Evolutionary conservation across 371 early-diverging fungal species (phyloP), one percentile per base, ranked within the genome.

Genomic region (Smittium mucronatum): DNA sequence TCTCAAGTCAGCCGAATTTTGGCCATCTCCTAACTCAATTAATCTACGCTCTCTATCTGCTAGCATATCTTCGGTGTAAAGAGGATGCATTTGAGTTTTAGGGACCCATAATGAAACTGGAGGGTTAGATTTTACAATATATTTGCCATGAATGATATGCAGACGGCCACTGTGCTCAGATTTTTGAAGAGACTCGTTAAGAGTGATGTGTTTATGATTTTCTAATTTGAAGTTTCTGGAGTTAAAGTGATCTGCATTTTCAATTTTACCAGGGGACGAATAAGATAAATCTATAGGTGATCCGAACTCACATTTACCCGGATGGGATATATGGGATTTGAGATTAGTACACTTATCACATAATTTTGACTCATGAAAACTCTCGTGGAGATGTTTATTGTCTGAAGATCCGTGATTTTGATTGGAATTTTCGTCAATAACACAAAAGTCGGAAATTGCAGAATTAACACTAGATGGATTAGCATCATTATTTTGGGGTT

Each of bases 21-120:
- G 76, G 0, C 91, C 85, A 0, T 88, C 85, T 0, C 94, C 94
- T 36, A 93, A 79, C 1, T 83, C 83, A 73, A 91, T 90, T 76
- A 93, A 84, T 21, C 87, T 75, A 33, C 82, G 78, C 65, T 91
- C 91, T 71, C 89, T 92, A 64, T 89, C 89, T 15, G 78, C 75
- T 29, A 93, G 78, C 93, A 92, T 90, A 76, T 95, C 96, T 69
- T 93, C 92, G 0, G 96, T 93, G 86, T 93, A 86, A 29, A 87
- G 85, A 2, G 92, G 92, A 1, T 86, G 82, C 79, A 84, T 82
- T 75, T 91, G 92, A 21, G 87, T 87, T 47, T 81, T 78, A 15
- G 92, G 92, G 34, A 88, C 80, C 83, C 87, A 84, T 73, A 89
- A 71, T 16, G 84, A 84, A 36, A 84, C 81, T 1, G 81, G 47